Base-by-base conservation (phyloP, 192 early-diverging fungal species). In the Coemansia sp. region DNA sequence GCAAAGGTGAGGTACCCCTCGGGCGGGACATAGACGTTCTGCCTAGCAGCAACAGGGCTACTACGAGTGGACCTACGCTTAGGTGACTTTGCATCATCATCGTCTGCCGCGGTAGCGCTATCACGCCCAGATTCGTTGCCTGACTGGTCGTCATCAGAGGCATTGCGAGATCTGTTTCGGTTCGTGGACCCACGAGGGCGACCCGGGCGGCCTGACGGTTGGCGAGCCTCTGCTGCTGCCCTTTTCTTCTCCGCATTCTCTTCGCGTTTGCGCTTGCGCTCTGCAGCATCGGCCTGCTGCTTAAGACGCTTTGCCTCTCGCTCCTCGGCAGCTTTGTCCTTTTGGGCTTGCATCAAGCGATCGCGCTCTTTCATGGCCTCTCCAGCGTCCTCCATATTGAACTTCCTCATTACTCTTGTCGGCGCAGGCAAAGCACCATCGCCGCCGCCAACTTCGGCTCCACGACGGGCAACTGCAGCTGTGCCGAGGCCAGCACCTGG, bases 201-300 rank as follows among this genome's bases (percentile, higher is more conserved):
- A 4, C 50, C 13, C 26, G 35, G 24, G 45, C 42, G 34, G 14
- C 28, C 13, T 18, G 21, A 39, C 5, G 38, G 4, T 4, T 1
- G 31, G 31, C 31, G 31, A 31, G 31, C 31, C 31, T 31, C 63
- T 1, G 26, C 40, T 5, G 66, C 58, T 3, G 67, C 64, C 60
- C 46, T 38, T 62, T 57, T 67, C 39, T 56, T 28, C 53, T 67
- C 40, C 13, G 71, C 60, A 8, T 39, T 57, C 39, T 74, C 69
- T 31, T 70, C 71, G 18, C 72, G 71, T 16, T 48, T 58, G 16
- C 71, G 67, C 55, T 73, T 73, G 28, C 71, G 67, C 61, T 79
- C 77, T 0, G 69, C 71, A 2, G 23, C 56, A 2, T 63, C 77
- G 5, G 59, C 63, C 58, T 70, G 59, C 24, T 59, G 43, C 77